Percentiles rank a stretch among this genome's conserved stretches.
Evolutionary conservation across 345 rosid species (phyloP).

Genomic region (Arabis hirsuta): DNA sequence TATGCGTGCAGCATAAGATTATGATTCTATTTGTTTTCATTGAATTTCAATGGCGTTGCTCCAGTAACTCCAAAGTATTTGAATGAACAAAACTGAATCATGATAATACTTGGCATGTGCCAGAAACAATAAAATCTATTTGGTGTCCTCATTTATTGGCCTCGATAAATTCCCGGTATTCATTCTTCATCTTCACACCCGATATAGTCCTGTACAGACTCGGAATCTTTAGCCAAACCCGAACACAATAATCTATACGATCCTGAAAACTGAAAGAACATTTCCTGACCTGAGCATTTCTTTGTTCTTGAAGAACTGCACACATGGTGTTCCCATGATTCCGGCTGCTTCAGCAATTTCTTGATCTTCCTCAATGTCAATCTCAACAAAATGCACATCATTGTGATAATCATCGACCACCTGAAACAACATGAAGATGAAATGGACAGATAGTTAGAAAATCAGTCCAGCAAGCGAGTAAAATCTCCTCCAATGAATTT

Average conservation of each 20-base stretch:
- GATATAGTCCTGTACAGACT: slow-evolving; percentile 63
- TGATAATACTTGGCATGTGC: slow-evolving; percentile 36
- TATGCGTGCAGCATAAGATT: slow-evolving; percentile 1
- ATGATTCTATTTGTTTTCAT: slow-evolving; percentile 35
- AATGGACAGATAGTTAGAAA: slow-evolving; percentile 13
- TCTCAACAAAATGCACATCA: slow-evolving; percentile 89
- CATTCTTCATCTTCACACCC: slow-evolving; percentile 97
- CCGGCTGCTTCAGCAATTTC: slow-evolving; percentile 96
- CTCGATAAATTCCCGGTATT: slow-evolving; percentile 87
- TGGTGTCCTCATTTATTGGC: slow-evolving; percentile 66
- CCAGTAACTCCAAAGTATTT: slow-evolving; percentile 41
- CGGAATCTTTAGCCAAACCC: slow-evolving; percentile 26
- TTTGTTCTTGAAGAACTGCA: slow-evolving; percentile 93
- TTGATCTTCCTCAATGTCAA: slow-evolving; percentile 94
- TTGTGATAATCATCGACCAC: slow-evolving; percentile 90
- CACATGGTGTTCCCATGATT: slow-evolving; percentile 97
- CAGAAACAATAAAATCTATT: slow-evolving; percentile 38
- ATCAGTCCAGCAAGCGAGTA: slow-evolving; percentile 20
- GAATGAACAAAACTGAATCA: slow-evolving; percentile 44
- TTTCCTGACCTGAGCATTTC: slow-evolving; percentile 76
- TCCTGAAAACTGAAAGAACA: background rate
- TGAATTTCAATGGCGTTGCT: slow-evolving; percentile 38
- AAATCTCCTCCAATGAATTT: background rate
- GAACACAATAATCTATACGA: background rate
- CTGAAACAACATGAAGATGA: slow-evolving; percentile 43